Conservation (phyloP, 2,329 filamentous ascomycete species). For the Thelonectria rubi region DNA sequence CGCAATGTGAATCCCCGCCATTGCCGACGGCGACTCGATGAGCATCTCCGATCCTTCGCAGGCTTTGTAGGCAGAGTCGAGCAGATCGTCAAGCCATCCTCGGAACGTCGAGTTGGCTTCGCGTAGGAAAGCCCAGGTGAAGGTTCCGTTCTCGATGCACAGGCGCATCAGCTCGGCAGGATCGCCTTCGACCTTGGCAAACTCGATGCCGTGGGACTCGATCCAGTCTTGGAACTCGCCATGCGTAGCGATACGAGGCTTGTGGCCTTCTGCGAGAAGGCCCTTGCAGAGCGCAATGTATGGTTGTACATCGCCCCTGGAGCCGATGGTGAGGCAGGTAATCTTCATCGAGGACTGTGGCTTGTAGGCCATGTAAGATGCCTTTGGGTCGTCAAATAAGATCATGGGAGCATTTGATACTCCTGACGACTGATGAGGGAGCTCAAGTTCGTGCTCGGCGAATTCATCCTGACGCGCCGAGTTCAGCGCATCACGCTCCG, state of each 20-base stretch:
- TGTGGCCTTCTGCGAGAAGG: slow-evolving; percentile 86
- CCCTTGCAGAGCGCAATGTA: slow-evolving; percentile 97
- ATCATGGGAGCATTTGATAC: slow-evolving; percentile 74
- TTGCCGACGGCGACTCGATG: slow-evolving; percentile 94
- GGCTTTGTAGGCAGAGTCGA: slow-evolving; percentile 81
- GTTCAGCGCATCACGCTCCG: slow-evolving; percentile 82
- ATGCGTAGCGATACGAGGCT: slow-evolving; percentile 88
- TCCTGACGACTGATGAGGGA: slow-evolving; percentile 57
- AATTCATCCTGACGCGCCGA: slow-evolving; percentile 71
- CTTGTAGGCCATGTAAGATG: slow-evolving; percentile 91
- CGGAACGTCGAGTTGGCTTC: slow-evolving; percentile 90
- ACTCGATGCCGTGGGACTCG: slow-evolving; percentile 91
- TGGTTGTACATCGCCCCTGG: slow-evolving; percentile 93
- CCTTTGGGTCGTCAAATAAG: slow-evolving; percentile 87
- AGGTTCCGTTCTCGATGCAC: slow-evolving; percentile 97
- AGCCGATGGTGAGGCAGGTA: slow-evolving; percentile 95
- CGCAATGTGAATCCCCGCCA: slow-evolving; percentile 97
- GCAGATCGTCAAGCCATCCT: slow-evolving; percentile 91
- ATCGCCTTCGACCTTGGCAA: slow-evolving; percentile 87
- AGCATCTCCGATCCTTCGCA: slow-evolving; percentile 89
- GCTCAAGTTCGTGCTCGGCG: slow-evolving; percentile 59
- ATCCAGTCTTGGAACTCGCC: slow-evolving; percentile 90
- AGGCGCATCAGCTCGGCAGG: slow-evolving; percentile 94
- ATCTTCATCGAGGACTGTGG: slow-evolving; percentile 81
- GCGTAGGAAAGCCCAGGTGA: slow-evolving; percentile 88